These are phyloP conservation scores for Pleoardoris graminearum DNA, from an alignment of 2,329 filamentous ascomycete species.

Conservation along the genomic window DNA sequence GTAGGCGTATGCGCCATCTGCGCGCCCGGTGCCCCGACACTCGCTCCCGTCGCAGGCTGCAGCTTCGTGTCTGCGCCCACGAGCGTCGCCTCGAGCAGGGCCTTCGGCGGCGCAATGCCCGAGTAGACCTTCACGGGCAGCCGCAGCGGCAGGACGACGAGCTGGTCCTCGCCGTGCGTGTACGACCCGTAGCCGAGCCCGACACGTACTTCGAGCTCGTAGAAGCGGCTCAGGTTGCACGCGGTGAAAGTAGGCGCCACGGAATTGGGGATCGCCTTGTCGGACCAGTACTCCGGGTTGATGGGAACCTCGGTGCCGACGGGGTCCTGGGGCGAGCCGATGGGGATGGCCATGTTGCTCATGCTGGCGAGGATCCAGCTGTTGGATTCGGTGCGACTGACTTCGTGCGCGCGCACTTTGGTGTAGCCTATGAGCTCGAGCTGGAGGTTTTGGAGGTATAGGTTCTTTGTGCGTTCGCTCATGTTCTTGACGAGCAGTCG, in stretches of 20 bases:
- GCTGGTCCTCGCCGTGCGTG: constrained; percentile 63
- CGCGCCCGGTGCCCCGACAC: constrained; percentile 14
- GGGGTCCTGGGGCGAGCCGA: constrained; percentile 63
- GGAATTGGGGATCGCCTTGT: constrained; percentile 74
- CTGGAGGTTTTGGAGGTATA: constrained; percentile 78
- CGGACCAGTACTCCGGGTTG: constrained; percentile 73
- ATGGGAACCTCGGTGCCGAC: constrained; percentile 70
- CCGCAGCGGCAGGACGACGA: constrained; percentile 75
- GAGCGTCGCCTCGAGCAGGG: constrained; percentile 70
- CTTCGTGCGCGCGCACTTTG: constrained; percentile 74
- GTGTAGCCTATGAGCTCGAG: constrained; percentile 82
- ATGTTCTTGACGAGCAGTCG: constrained; percentile 79
- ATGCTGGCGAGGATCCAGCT: constrained; percentile 76
- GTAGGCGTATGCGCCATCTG: constrained; percentile 28
- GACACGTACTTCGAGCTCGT: constrained; percentile 81
- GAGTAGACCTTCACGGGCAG: constrained; percentile 83
- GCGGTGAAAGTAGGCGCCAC: constrained; percentile 85
- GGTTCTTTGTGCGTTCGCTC: constrained; percentile 66
- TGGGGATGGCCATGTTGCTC: constrained; percentile 70
- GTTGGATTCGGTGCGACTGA: constrained; percentile 69
- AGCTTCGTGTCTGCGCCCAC: constrained; percentile 22
- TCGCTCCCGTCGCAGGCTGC: constrained; percentile 7
- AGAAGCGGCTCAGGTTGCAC: constrained; percentile 81
- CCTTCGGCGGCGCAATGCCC: constrained; percentile 78
- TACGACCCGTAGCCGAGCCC: constrained; percentile 74